Conservation (phyloP, 441 rosid species). For the Syzygium malaccense region DNA sequence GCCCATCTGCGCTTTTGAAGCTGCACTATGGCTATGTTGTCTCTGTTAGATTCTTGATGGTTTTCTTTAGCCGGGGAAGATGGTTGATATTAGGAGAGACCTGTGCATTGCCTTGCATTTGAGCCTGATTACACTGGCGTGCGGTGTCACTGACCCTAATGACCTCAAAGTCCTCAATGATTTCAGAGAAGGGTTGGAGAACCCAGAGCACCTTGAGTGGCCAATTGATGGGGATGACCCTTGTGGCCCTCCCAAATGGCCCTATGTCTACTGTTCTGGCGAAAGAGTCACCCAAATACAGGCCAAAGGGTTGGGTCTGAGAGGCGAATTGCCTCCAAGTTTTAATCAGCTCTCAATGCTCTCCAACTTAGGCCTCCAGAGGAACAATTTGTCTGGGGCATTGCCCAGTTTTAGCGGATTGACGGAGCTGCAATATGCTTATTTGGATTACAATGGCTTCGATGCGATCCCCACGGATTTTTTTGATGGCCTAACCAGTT, state of each 20-base stretch:
- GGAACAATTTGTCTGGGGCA: slow-evolving; percentile 33
- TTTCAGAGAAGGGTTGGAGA: slow-evolving; percentile 42
- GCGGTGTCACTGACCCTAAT: slow-evolving; percentile 30
- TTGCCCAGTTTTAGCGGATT: slow-evolving; percentile 44
- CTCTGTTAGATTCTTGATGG: not conserved
- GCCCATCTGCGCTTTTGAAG: not conserved
- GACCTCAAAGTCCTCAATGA: slow-evolving; percentile 43
- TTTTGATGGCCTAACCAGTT: slow-evolving; percentile 34
- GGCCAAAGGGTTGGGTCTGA: slow-evolving; percentile 41
- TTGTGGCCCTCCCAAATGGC: slow-evolving; percentile 54
- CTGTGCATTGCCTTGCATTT: slow-evolving; percentile 4
- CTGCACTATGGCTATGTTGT: not conserved
- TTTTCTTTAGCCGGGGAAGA: not conserved
- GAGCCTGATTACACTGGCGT: slow-evolving; percentile 14
- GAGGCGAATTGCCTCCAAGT: slow-evolving; percentile 34
- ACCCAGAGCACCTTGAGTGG: slow-evolving; percentile 52
- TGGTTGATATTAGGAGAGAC: slow-evolving; percentile 3
- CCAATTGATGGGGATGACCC: slow-evolving; percentile 38
- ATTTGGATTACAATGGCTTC: slow-evolving; percentile 37
- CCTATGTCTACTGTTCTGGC: slow-evolving; percentile 41
- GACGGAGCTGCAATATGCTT: slow-evolving; percentile 33
- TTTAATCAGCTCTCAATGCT: slow-evolving; percentile 40
- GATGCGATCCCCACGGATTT: slow-evolving; percentile 38
- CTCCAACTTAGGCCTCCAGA: slow-evolving; percentile 44
- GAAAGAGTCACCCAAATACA: slow-evolving; percentile 44